Conservation (phyloP, 2,329 filamentous ascomycete species). For the Chaetomiaceae sp. region DNA sequence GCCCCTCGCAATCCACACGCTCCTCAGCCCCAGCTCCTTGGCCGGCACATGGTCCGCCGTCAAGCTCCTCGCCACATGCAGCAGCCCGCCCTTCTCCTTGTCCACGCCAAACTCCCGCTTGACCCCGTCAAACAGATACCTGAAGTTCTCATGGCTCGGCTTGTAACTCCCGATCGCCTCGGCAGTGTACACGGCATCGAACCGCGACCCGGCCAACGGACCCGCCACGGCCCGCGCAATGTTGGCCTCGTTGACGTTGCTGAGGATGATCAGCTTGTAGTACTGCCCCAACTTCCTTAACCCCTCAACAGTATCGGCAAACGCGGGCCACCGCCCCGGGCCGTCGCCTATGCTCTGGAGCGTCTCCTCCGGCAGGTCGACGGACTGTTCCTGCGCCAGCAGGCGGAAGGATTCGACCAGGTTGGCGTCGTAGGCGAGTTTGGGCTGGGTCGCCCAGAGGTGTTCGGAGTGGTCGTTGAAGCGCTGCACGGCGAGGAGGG, state of each 20-base stretch:
- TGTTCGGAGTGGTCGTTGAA: conserved; percentile 45
- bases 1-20: conserved; percentile 60
- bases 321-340: conserved; percentile 53
- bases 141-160: conserved; percentile 60
- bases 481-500: conserved; percentile 38
- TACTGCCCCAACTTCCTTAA: conserved; percentile 44
- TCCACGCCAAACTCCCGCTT: conserved; percentile 50
- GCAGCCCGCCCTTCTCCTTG: conserved; percentile 45
- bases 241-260: conserved; percentile 52
- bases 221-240: conserved; percentile 31
- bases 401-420: conserved; percentile 46
- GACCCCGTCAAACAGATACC: conserved; percentile 55
- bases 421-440: conserved; percentile 55
- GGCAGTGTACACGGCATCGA: conserved; percentile 65
- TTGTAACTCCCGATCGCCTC: conserved; percentile 70
- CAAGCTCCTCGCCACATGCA: conserved; percentile 67
- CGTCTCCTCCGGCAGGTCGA: conserved; percentile 40
- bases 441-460: conserved; percentile 52
- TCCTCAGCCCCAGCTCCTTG: conserved; percentile 54
- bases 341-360: conserved; percentile 45
- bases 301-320: conserved; percentile 52
- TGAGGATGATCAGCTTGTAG: conserved; percentile 58
- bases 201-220: conserved; percentile 44
- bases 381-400: conserved; percentile 35
- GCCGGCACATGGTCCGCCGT: conserved; percentile 64